Base-by-base conservation (phyloP, 768 basidiomycete genomes). In the Boletus sp. region DNA sequence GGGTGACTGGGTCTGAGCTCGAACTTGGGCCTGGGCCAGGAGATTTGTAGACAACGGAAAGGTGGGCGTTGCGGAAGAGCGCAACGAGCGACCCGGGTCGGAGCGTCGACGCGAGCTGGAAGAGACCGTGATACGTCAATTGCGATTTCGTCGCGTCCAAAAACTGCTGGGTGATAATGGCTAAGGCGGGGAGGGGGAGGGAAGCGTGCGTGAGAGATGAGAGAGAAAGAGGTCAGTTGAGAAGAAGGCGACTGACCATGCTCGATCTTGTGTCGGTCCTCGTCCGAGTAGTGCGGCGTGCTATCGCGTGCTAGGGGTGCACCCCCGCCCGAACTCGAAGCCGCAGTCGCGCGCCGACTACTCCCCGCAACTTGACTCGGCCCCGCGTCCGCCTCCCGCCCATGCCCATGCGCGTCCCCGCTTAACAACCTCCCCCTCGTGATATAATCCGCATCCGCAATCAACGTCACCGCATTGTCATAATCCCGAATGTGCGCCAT, bases 41-140 rank as follows among this genome's bases (percentile, higher is more conserved):
- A 55, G 75, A 71, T 55, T 87, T 90, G 75, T 93, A 89, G 2
- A 97, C 75, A 9, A 96, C 93, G 0, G 88, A 87, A 14, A 97
- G 83, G 66, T 96, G 94, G 0, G 91, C 93, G 70, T 84, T 92
- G 49, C 94, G 84, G 77, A 94, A 96, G 56, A 95, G 82, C 1
- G 93, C 93, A n/a, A 88, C 86, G 51, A 94, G 81, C 2, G 82
- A 75, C 3, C 82, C 79, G 0, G 77, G 75, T 14, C 70, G 51
- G 32, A 82, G 64, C 4, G 69, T 61, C 7, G 76, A 68, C 0
- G 87, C 85, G 46, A 95, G 83, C 34, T 85, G 80, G 69, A 94
- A 93, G 33, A 95, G 78, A 0, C 93, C 93, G 50, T 91, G 80
- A 63, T 95, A 95, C 0, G 93, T 95, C 51, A 96, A 70, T 64